Evolutionary conservation across 2,329 filamentous ascomycete species (phyloP).

Genomic region (Fusarium redolens): DNA sequence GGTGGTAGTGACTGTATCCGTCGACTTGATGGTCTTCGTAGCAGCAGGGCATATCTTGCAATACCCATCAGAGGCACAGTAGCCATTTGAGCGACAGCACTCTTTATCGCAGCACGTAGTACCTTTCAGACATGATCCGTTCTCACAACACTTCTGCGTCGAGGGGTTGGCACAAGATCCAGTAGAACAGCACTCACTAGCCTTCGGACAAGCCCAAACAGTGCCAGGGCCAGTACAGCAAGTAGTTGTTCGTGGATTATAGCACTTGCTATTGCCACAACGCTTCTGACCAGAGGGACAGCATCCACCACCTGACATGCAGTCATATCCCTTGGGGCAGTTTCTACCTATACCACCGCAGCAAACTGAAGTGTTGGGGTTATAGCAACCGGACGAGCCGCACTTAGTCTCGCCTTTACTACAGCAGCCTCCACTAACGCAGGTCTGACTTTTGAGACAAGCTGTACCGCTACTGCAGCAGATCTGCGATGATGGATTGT

Average conservation of each 20-base stretch:
- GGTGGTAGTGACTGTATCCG: slow-evolving; percentile 1
- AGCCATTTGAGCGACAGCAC: background rate
- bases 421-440: slow-evolving; percentile 3
- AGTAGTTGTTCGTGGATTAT: background rate
- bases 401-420: background rate
- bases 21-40: background rate
- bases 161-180: background rate
- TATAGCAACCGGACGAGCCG: background rate
- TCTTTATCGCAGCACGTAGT: slow-evolving; percentile 14
- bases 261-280: slow-evolving; percentile 12
- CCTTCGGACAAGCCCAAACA: background rate
- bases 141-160: slow-evolving; percentile 6
- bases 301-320: slow-evolving; percentile 5
- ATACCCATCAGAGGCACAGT: slow-evolving; percentile 3
- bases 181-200: background rate
- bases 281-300: slow-evolving; percentile 9
- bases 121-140: background rate
- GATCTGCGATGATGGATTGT: background rate
- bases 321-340: slow-evolving; percentile 3
- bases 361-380: background rate
- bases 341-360: background rate
- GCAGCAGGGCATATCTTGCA: slow-evolving; percentile 13
- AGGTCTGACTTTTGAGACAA: background rate
- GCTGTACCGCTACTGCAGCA: background rate
- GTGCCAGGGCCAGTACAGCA: background rate